Conservation (phyloP, 75 land plant species). For the Cunninghamia lanceolata region DNA sequence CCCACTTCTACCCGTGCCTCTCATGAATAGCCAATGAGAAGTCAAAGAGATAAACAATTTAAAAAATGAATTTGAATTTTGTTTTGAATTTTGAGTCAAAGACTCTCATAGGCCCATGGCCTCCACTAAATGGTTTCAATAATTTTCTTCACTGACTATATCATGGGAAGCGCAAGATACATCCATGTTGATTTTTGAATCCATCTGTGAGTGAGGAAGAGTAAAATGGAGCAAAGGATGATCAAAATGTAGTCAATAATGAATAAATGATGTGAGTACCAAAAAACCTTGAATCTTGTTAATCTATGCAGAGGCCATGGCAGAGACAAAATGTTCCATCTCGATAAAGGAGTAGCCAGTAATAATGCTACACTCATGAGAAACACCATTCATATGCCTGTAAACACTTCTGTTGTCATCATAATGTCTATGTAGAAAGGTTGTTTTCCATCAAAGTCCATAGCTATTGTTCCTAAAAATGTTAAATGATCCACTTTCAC, state of each 20-base stretch:
- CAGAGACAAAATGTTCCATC: constrained; percentile 16
- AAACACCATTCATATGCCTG: constrained; percentile 25
- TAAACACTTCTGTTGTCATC: constrained; percentile 13
- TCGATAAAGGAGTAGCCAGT: constrained; percentile 18
- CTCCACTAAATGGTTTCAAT: too few species aligned
- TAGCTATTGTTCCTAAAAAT: constrained; percentile 15
- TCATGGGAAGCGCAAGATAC: constrained; percentile 18
- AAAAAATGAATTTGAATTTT: too few species aligned
- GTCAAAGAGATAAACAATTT: too few species aligned
- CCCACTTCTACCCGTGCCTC: too few species aligned
- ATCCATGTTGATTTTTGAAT: constrained; percentile 33
- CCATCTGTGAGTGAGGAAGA: constrained; percentile 23
- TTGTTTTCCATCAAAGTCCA: constrained; percentile 9
- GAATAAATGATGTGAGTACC: constrained; percentile 36
- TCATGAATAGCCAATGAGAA: too few species aligned
- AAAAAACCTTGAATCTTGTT: constrained; percentile 32
- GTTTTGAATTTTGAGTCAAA: too few species aligned
- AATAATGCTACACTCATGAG: constrained; percentile 23
- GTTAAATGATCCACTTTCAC: constrained; percentile 11
- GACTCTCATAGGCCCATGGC: too few species aligned
- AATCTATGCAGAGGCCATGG: constrained; percentile 34
- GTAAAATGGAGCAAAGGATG: constrained; percentile 17
- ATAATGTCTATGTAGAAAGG: constrained; percentile 19
- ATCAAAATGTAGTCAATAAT: constrained; percentile 22
- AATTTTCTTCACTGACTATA: too few species aligned